Evolutionary conservation across 2,329 filamentous ascomycete genomes (phyloP), one percentile per base, ranked within the genome.

Genomic region (Botrytis fabae): DNA sequence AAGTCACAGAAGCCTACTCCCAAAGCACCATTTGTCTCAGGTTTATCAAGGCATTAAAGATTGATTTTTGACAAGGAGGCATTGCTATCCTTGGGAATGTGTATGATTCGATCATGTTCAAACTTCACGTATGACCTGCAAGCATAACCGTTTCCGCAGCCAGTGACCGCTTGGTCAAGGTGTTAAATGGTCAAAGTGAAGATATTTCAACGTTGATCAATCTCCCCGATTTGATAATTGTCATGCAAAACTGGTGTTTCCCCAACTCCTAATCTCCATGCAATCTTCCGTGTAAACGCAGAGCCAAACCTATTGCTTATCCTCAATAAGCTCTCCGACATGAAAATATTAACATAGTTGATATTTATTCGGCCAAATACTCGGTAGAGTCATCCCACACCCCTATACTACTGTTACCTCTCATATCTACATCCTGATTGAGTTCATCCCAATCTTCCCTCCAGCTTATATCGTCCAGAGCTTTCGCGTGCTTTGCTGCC

Each of bases 361-460:
- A 68, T 32, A 57, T 57, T 69, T 42, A 69, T 32, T 69, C 18
- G 18, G 7, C 65, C 40, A 38, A 51, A 22, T 16, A 69, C 25
- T 69, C 65, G 35, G 65, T 32, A 44, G 46, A 25, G 46, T 57
- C 38, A 44, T 69, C 48, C 65, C 65, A 69, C 18, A 69, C 35
- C 28, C 65, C 65, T 69, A 69, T 69, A 44, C 48, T 69, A 32
- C 65, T 69, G 22, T 69, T 69, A 69, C 65, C 65, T 57, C 65
- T 69, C 65, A 69, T 69, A 16, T 69, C 65, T 35, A 78, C 76
- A n/a, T 74, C 74, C 73, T 83, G 83, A 80, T 87, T 86, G 44
- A 89, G 82, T 25, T 82, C 80, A 16, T 84, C 81, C 85, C 88
- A 91, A 78, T 91, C 89, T 46, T 85, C 81, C 80, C 90, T 91